Base-by-base conservation (phyloP, 768 basidiomycete genomes). In the Hygrocybe coccinea region DNA sequence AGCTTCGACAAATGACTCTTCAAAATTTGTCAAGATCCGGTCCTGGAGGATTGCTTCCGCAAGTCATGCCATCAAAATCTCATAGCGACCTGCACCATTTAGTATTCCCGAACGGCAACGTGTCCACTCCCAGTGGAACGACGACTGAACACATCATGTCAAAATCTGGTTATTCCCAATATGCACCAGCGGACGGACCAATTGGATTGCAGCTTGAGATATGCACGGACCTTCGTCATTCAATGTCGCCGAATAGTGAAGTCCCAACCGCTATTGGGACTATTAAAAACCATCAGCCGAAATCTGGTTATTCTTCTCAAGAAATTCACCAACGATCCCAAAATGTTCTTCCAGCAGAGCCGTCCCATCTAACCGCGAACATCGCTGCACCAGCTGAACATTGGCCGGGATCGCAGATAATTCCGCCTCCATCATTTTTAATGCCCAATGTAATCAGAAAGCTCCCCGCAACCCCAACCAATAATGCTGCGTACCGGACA, bases 81-180 rank as follows among this genome's bases (percentile, higher is more conserved):
- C 75, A 76, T 46, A 36, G 51, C n/a, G 65, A 72, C 14, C 67
- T 75, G 12, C 73, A 74, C 47, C 25, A 34, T 1, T 61, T 64
- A 24, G 67, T 75, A 5, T 75, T 73, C 36, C 62, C 61, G 22
- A 57, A 63, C 17, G 65, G 62, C 8, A 36, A 61, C n/a, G 63
- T 65, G 10, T 61, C 61, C 58, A 66, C 70, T 11, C 69, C 71
- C 5, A 69, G 66, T 33, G 70, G 69, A 24, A 59, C 50, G 7
- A 8, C 15, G 29, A 14, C 35, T 39, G 15, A 14, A 33, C 46
- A 22, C 19, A 22, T 4, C 46, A 47, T 5, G n/a, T 22, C 46
- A n/a, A 39, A 52, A 21, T 17, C 54, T 17, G 8, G 3, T 12
- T 6, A 12, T 34, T 15, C 22, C 33, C 24, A 19, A 36, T 29